A percentile compares a stretch with the other conserved stretches of the same genome.
Conservation (phyloP, 768 basidiomycete genomes). For the Macrolepiota albuminosa region DNA sequence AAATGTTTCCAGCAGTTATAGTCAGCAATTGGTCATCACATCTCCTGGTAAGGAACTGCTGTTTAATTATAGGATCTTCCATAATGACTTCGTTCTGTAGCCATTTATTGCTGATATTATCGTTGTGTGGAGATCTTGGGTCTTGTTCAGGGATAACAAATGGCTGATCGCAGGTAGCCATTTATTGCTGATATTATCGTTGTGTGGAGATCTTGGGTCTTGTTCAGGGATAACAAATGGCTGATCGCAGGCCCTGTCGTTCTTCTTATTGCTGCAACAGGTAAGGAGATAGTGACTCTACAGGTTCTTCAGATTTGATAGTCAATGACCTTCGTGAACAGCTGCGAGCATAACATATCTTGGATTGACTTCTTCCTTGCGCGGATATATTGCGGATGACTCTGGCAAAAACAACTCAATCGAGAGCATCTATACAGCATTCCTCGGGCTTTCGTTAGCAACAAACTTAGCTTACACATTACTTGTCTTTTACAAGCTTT, state of each 20-base stretch:
- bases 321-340: neutral
- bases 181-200: constrained; percentile 7
- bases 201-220: constrained; percentile 11
- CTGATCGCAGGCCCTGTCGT: constrained; percentile 3
- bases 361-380: constrained; percentile 4
- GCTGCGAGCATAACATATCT: constrained; percentile 4
- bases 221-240: constrained; percentile 3
- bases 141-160: neutral
- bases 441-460: constrained; percentile 6
- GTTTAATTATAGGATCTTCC: too few relatives aligned
- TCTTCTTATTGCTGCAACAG: constrained; percentile 4
- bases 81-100: neutral
- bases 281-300: neutral
- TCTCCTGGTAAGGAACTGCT: neutral
- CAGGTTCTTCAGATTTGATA: neutral
- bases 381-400: neutral
- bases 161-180: constrained; percentile 7
- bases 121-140: constrained; percentile 12
- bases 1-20: neutral
- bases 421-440: neutral
- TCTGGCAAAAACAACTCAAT: neutral
- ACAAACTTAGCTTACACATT: neutral
- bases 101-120: constrained; percentile 7
- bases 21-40: constrained; percentile 5
- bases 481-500: neutral